These are phyloP conservation scores for Uromyces viciae-fabae DNA, from an alignment of 1,284 basidiomycete genomes.

Conservation along the genomic window DNA sequence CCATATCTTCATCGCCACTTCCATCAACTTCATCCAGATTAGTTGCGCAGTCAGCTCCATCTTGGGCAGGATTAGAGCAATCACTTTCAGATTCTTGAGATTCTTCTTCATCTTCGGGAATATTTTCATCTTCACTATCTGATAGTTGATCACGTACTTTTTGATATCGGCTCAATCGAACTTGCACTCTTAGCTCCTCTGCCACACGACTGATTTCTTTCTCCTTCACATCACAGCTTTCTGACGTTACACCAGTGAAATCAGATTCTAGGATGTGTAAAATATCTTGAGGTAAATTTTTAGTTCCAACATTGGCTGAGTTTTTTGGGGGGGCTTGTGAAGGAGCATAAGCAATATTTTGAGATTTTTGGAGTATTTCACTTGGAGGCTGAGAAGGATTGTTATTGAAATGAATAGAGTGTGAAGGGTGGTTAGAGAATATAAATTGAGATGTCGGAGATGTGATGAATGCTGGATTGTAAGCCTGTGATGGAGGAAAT, in stretches of 20 bases:
- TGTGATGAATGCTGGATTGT: not conserved
- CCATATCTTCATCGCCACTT: conserved; percentile 38
- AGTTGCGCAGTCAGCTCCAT: not conserved
- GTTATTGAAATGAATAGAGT: not conserved
- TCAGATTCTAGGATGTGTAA: conserved; percentile 37
- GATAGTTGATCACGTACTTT: conserved; percentile 24
- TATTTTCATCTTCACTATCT: conserved; percentile 22
- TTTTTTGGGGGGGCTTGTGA: not conserved
- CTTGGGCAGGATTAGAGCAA: not conserved
- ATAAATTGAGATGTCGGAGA: not conserved
- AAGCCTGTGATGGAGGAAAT: not conserved
- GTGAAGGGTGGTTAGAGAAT: too few species aligned
- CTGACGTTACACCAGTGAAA: conserved; percentile 5
- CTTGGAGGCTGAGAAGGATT: not conserved
- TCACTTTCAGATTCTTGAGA: not conserved
- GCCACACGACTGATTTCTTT: conserved; percentile 18
- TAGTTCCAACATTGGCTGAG: not conserved
- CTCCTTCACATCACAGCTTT: conserved; percentile 1
- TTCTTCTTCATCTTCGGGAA: conserved; percentile 1
- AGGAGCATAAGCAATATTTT: not conserved
- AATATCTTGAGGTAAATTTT: conserved; percentile 29
- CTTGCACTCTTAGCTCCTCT: conserved; percentile 32
- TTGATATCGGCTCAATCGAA: conserved; percentile 33
- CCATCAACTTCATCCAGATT: conserved; percentile 31
- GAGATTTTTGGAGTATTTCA: not conserved